phyloP scores from a whole-genome alignment of 2,329 filamentous ascomycete species.

The Arthrobotrys sphaeroides region DNA sequence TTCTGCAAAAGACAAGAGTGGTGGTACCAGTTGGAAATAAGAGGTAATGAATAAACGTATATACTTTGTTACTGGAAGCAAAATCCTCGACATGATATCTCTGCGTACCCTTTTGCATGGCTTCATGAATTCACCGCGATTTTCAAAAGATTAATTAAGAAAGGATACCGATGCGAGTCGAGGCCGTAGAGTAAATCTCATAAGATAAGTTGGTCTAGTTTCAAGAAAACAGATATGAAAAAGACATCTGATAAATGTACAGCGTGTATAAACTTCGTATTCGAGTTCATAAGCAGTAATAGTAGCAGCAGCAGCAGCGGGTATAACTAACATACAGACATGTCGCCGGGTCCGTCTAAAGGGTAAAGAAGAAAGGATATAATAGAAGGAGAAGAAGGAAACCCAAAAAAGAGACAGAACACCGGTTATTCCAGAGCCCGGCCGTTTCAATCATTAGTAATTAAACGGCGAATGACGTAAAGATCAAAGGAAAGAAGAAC shows the following conservation, averaged over 20 bases:
- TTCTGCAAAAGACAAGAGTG: not conserved
- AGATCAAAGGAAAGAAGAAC: not conserved
- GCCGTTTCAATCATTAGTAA: slow-evolving; percentile 4
- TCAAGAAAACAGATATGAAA: not conserved
- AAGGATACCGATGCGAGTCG: too few relatives aligned
- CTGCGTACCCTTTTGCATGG: not conserved
- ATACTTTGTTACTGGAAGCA: slow-evolving; percentile 11
- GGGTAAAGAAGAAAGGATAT: not conserved
- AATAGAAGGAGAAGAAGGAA: not conserved
- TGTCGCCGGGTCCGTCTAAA: slow-evolving; percentile 12
- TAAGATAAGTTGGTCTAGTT: too few relatives aligned
- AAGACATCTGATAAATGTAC: slow-evolving; percentile 5
- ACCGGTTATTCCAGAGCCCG: slow-evolving; percentile 12
- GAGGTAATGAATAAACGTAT: slow-evolving; percentile 35
- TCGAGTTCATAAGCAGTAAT: not conserved
- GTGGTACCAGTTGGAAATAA: not conserved
- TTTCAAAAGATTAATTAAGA: too few relatives aligned
- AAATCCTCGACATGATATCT: too few relatives aligned
- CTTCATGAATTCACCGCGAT: too few relatives aligned
- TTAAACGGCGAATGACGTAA: slow-evolving; percentile 2
- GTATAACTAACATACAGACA: slow-evolving; percentile 18
- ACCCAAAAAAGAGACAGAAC: slow-evolving; percentile 10
- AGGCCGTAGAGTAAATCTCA: too few relatives aligned
- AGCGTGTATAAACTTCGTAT: not conserved
- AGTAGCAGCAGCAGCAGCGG: slow-evolving; percentile 19